phyloP scores from a whole-genome alignment of 2,329 filamentous ascomycete species.

The Venturia pyrina region DNA sequence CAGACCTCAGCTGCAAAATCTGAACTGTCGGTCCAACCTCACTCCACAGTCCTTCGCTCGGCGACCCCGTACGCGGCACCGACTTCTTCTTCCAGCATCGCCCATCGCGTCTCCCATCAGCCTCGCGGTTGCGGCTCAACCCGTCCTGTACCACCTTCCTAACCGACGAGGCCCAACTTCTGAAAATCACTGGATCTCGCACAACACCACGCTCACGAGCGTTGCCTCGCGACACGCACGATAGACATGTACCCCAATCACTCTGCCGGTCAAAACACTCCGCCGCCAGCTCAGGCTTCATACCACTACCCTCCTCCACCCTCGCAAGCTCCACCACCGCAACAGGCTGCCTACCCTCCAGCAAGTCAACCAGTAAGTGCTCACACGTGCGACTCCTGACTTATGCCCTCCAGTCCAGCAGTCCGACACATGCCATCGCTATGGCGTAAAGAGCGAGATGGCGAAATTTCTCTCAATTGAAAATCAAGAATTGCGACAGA shows the following conservation, averaged over 20 bases:
- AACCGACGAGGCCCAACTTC: conserved; percentile 9
- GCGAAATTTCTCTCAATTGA: background rate
- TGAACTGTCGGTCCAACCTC: background rate
- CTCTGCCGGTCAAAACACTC: conserved; percentile 25
- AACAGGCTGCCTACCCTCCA: conserved; percentile 14
- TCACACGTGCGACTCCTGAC: background rate
- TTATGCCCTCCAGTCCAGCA: background rate
- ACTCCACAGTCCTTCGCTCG: background rate
- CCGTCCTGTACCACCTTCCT: conserved; percentile 14
- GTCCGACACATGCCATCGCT: background rate
- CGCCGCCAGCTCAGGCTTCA: conserved; percentile 16
- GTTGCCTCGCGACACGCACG: background rate
- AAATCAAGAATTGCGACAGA: background rate
- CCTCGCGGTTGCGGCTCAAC: conserved; percentile 10
- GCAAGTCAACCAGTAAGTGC: conserved; percentile 7
- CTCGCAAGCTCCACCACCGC: conserved; percentile 14
- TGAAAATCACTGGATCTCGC: background rate
- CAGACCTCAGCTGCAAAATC: background rate
- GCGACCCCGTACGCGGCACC: background rate
- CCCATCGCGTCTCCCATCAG: conserved; percentile 1
- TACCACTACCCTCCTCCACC: conserved; percentile 17
- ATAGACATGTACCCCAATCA: conserved; percentile 15
- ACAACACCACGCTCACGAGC: conserved; percentile 9
- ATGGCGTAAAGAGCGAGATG: background rate
- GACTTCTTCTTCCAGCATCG: background rate